Evolutionary conservation across 2,329 filamentous ascomycete genomes (phyloP).

Genomic region (Epichloe coenophiala): DNA sequence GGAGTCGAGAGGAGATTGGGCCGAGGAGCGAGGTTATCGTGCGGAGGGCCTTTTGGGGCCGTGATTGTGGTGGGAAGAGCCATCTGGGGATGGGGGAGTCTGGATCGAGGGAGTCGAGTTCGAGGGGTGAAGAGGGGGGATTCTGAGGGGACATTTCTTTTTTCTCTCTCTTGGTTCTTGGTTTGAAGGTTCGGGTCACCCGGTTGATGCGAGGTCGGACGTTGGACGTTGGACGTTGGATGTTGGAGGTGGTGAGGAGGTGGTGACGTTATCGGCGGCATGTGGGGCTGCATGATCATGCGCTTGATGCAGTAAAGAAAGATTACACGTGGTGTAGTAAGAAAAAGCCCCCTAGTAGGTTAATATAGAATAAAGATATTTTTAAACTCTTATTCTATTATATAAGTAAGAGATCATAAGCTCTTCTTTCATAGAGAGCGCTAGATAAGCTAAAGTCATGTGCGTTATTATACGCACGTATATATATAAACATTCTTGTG

Average conservation of each 20-base stretch:
- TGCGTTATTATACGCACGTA: too few relatives aligned
- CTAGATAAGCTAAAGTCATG: too few relatives aligned
- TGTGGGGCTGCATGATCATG: background rate
- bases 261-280: background rate
- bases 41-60: background rate
- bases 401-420: too few relatives aligned
- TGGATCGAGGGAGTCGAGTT: slow-evolving; percentile 4
- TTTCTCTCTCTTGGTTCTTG: too few relatives aligned
- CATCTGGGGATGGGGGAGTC: slow-evolving; percentile 4
- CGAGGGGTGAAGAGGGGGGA: background rate
- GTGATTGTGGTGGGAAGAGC: background rate
- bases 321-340: too few relatives aligned
- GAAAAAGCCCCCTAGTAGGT: too few relatives aligned
- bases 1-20: background rate
- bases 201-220: background rate
- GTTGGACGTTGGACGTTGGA: background rate
- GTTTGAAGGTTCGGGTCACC: background rate
- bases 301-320: too few relatives aligned
- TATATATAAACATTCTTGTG: too few relatives aligned
- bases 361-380: too few relatives aligned
- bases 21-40: background rate
- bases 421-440: too few relatives aligned
- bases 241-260: background rate
- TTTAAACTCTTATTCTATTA: too few relatives aligned
- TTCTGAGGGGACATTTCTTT: background rate